Percentiles rank a stretch among this genome's conserved stretches.
Conservation (phyloP, 441 rosid genomes). For the Arabidopsis hybrid region DNA sequence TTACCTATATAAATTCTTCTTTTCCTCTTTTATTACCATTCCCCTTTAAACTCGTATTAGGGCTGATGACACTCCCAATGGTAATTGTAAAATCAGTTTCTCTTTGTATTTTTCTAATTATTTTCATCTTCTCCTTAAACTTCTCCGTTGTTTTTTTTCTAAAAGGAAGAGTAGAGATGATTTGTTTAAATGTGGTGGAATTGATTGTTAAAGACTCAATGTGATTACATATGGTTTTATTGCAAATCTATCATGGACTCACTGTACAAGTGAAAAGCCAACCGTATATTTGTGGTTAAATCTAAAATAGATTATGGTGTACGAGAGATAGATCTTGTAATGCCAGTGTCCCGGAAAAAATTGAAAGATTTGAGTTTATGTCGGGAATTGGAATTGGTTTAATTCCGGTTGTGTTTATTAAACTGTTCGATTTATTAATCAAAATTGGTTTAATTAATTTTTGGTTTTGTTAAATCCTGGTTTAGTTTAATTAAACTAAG, state of each 20-base stretch:
- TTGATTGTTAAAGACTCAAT: conserved; percentile 12
- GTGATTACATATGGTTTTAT: conserved; percentile 10
- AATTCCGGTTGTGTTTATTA: too few relatives aligned
- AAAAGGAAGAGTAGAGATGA: conserved; percentile 31
- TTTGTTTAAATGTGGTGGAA: neutral
- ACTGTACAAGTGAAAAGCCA: neutral
- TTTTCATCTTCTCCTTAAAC: neutral
- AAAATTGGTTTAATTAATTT: too few relatives aligned
- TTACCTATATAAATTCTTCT: neutral
- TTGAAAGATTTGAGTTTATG: too few relatives aligned
- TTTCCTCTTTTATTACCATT: neutral
- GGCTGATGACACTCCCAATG: conserved; percentile 24
- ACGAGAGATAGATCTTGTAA: neutral
- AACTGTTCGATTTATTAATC: too few relatives aligned
- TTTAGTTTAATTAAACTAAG: too few relatives aligned
- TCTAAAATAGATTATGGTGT: too few relatives aligned
- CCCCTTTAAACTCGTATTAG: conserved; percentile 16
- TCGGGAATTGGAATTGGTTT: too few relatives aligned
- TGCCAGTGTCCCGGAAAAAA: too few relatives aligned
- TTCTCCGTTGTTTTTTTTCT: conserved; percentile 24
- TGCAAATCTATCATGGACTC: neutral
- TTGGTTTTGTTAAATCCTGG: too few relatives aligned
- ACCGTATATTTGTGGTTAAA: neutral
- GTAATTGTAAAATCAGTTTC: conserved; percentile 34
- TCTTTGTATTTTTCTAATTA: conserved; percentile 27